Evolutionary conservation across 257 asterid species (phyloP), one percentile per base, ranked within the genome.

Genomic region (Penstemon eatonii): DNA sequence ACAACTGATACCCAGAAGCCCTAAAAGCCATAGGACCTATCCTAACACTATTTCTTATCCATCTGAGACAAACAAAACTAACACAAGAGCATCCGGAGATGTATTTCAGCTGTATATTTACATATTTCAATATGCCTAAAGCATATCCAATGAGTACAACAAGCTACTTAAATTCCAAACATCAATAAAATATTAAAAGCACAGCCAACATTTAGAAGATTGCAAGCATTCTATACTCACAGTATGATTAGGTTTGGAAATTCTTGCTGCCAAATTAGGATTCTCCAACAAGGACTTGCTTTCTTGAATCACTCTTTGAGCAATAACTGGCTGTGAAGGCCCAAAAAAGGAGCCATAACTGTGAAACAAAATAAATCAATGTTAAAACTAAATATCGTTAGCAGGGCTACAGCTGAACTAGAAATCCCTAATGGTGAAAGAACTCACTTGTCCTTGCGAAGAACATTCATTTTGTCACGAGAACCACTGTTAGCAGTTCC

Each of bases 331-430:
- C 76, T 86, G 93, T 15, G 97, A 89, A 64, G 96, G 97, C 62
- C 99, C 99, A 77, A 94, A 94, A 79, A 94, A 94, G 70, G 96
- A 87, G 52, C 99, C 99, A 77, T 77, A 91, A 72, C 99, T 94
- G 90, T 81, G 79, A 45, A 65, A 54, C 19, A 75, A 58, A 36
- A 52, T 66, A 61, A 36, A 18, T 41, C 38, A 61, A 41, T 12
- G 39, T 78, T 45, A 76, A 13, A 49, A 47, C 36, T 39, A 4
- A 61, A 33, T 39, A 49, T 46, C 49, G 71, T 60, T n/a, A 39
- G 7, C 57, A 41, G 39, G 12, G 10, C 13, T n/a, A 25, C 10
- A 49, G 64, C 13, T n/a, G 13, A 58, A 41, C 25, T 13, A 42
- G n/a, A 52, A 43, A 25, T 2, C 58, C 33, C 37, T 10, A 12